phyloP scores from a whole-genome alignment of 192 early-diverging fungal genomes.

The Backusella luteola region DNA sequence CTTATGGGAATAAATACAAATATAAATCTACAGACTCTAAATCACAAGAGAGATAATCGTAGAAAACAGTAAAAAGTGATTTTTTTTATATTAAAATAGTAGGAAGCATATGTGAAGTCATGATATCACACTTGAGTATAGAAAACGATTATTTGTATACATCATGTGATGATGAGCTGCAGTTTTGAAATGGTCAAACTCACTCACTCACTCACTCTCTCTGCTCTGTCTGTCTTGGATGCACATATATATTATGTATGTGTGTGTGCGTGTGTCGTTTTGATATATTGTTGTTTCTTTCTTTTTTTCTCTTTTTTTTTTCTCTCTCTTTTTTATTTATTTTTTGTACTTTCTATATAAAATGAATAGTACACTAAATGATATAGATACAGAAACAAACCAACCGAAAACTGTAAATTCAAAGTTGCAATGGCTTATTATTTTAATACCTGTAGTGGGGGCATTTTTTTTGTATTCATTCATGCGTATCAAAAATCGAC shows the following conservation, averaged over 20 bases:
- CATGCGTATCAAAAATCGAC: neutral
- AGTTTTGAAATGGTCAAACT: neutral
- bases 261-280: neutral
- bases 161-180: neutral
- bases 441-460: constrained; percentile 8
- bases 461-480: constrained; percentile 11
- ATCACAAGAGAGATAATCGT: neutral
- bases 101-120: neutral
- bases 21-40: neutral
- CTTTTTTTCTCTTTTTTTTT: neutral
- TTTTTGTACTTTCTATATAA: neutral
- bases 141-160: neutral
- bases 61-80: neutral
- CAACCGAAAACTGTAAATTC: neutral
- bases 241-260: neutral
- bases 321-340: neutral
- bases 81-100: neutral
- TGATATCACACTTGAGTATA: constrained; percentile 2
- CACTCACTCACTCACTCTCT: neutral
- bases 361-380: constrained; percentile 6
- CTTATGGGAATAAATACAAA: neutral
- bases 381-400: neutral
- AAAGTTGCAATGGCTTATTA: constrained; percentile 12
- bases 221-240: neutral
- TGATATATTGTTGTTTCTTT: neutral